Base-by-base conservation (phyloP, 2,329 filamentous ascomycete genomes). In the Aureobasidium mangrovei region DNA sequence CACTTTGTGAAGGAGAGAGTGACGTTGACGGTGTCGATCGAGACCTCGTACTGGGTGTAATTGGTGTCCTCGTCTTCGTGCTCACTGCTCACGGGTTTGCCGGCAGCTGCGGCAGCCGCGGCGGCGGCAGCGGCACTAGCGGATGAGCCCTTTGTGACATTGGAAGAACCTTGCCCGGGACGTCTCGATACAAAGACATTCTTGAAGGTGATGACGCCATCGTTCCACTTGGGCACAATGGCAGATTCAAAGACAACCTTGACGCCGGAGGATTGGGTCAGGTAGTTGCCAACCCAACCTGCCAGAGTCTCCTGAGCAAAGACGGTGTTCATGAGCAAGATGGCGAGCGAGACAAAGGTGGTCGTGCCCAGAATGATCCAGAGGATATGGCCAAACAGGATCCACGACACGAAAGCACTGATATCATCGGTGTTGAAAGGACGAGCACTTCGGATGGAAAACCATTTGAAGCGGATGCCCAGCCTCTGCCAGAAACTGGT, bases 311-410 rank as follows among this genome's bases (percentile, higher is more conserved):
- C 93, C 77, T 98, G 93, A 2, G 93, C 93, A 71, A 97, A 87
- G 32, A 97, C 90, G 0, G 91, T 97, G 69, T 98, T 98, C 64
- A 97, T 88, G 7, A 88, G 82, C 60, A 95, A 81, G 53, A 98
- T 95, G 18, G 91, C 73, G 54, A 97, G 74, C 4, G 91, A 96
- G 69, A 97, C 90, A 70, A 98, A 98, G 0, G 93, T 97, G 0
- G 93, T 98, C 0, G 93, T 98, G 53, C 93, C 93, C 31, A 97
- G 79, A n/a, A 97, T 79, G 62, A 98, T 82, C 93, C 93, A 98
- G 8, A 95, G 80, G 7, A 98, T 76, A 69, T 98, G 93, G 0
- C 91, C 93, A 53, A 96, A 78, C 58, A 97, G 79, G 59, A 98
- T 86, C 91, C 91, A 97, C 2, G 93, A 97, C 52, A 89, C 82